Evolutionary conservation across 495 filamentous ascomycete genomes (phyloP).

Genomic region (Hypoxylon crocopeplum): DNA sequence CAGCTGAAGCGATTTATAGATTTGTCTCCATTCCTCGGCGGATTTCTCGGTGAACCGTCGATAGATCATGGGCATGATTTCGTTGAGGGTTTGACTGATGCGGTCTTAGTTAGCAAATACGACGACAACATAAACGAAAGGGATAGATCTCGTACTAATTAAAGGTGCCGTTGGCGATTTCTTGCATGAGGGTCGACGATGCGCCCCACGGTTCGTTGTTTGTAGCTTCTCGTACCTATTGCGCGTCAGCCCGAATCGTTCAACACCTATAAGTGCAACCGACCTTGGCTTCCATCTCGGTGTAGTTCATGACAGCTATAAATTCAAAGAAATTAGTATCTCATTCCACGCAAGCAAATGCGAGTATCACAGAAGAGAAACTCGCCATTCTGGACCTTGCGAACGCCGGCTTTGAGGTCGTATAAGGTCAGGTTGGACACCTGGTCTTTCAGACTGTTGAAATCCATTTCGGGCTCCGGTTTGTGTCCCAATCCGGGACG

Average conservation of each 20-base stretch:
- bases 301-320: conserved; percentile 98
- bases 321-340: conserved; percentile 23
- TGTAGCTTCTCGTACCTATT: conserved; percentile 89
- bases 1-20: conserved; percentile 96
- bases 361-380: background rate
- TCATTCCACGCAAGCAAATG: background rate
- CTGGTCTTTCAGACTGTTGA: conserved; percentile 82
- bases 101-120: background rate
- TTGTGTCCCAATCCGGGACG: conserved; percentile 26
- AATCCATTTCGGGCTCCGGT: conserved; percentile 69
- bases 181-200: conserved; percentile 86
- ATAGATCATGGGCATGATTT: conserved; percentile 99
- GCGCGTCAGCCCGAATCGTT: conserved; percentile 24
- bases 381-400: conserved; percentile 98
- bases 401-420: conserved; percentile 95
- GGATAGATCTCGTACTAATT: conserved; percentile 78
- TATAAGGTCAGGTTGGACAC: conserved; percentile 95
- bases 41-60: conserved; percentile 98
- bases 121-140: background rate
- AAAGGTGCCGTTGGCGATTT: conserved; percentile 97
- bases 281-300: conserved; percentile 99
- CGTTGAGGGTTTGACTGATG: conserved; percentile 88
- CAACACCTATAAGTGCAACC: conserved; percentile 28
- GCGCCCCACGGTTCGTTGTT: conserved; percentile 99
- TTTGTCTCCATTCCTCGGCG: conserved; percentile 98